Percentiles rank a stretch among this genome's conserved stretches.
Conservation (phyloP, 2,329 filamentous ascomycete genomes). For the Fusarium oxysporum region DNA sequence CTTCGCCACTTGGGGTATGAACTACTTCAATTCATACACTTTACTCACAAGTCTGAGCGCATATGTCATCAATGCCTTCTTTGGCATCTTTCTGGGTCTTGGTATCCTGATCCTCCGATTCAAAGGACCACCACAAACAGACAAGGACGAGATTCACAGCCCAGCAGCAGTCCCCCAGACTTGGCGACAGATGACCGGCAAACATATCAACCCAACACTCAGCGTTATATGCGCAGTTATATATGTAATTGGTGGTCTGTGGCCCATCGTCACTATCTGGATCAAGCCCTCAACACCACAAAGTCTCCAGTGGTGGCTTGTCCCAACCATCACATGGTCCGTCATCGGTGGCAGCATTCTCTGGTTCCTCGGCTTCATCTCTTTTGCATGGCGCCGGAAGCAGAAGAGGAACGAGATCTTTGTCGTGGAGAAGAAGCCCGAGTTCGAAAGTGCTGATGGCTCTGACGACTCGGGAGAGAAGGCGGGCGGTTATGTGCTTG, state of each 20-base stretch:
- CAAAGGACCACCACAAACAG: constrained; percentile 47
- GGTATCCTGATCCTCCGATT: constrained; percentile 53
- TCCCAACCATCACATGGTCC: constrained; percentile 48
- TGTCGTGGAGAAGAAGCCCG: constrained; percentile 50
- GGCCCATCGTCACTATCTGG: constrained; percentile 50
- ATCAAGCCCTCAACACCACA: constrained; percentile 39
- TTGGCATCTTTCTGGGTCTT: constrained; percentile 49
- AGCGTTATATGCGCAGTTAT: constrained; percentile 48
- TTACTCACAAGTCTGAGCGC: constrained; percentile 49
- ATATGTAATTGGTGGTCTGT: constrained; percentile 49
- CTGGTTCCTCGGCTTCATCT: constrained; percentile 52
- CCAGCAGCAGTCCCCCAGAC: constrained; percentile 31
- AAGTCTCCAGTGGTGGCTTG: constrained; percentile 46
- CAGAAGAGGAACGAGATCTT: constrained; percentile 49
- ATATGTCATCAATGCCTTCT: constrained; percentile 52
- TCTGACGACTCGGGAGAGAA: constrained; percentile 26
- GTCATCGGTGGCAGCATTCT: constrained; percentile 45
- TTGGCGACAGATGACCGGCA: constrained; percentile 50
- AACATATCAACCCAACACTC: constrained; percentile 46
- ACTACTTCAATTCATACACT: constrained; percentile 45
- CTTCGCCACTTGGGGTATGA: constrained; percentile 48
- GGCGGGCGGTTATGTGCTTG: constrained; percentile 47
- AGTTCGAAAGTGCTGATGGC: constrained; percentile 48
- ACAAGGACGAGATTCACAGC: constrained; percentile 17
- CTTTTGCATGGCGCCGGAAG: constrained; percentile 46